Evolutionary conservation across 495 filamentous ascomycete species (phyloP).

Genomic region (Wilcoxina mikolae): DNA sequence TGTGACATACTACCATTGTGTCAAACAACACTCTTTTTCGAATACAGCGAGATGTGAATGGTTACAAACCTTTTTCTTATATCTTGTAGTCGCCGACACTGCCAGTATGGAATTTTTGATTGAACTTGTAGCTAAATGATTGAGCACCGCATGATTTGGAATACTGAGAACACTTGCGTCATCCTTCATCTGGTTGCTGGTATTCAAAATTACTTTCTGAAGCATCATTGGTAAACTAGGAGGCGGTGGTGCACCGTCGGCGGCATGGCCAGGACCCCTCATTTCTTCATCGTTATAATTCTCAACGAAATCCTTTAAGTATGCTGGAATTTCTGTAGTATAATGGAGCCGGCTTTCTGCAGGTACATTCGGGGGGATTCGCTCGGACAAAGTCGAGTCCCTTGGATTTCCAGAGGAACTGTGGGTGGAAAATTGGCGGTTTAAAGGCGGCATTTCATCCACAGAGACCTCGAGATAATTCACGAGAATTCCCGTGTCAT

Average conservation of each 20-base stretch:
- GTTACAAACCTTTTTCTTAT: slow-evolving; percentile 72
- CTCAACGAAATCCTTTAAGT: slow-evolving; percentile 71
- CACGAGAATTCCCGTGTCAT: slow-evolving; percentile 89
- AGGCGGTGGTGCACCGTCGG: slow-evolving; percentile 36
- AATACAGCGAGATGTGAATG: background rate
- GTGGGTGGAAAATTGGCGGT: slow-evolving; percentile 33
- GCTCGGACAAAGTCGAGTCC: slow-evolving; percentile 19
- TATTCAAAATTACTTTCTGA: slow-evolving; percentile 86
- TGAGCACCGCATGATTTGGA: slow-evolving; percentile 92
- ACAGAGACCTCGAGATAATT: slow-evolving; percentile 92
- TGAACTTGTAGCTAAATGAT: slow-evolving; percentile 94
- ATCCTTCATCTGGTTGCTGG: slow-evolving; percentile 80
- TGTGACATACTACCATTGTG: slow-evolving; percentile 64
- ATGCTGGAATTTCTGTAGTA: slow-evolving; percentile 57
- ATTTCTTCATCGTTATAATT: slow-evolving; percentile 60
- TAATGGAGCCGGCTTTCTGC: slow-evolving; percentile 30
- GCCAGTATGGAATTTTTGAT: slow-evolving; percentile 92
- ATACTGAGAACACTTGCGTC: slow-evolving; percentile 91
- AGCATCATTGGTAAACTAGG: slow-evolving; percentile 82
- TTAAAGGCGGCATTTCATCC: slow-evolving; percentile 47
- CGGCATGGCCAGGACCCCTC: slow-evolving; percentile 53
- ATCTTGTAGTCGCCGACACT: slow-evolving; percentile 92
- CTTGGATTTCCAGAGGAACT: slow-evolving; percentile 15
- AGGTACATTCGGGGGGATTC: slow-evolving; percentile 27
- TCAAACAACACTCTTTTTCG: slow-evolving; percentile 13